Evolutionary conservation across 345 rosid species (phyloP).

Genomic region (Boechera stricta): DNA sequence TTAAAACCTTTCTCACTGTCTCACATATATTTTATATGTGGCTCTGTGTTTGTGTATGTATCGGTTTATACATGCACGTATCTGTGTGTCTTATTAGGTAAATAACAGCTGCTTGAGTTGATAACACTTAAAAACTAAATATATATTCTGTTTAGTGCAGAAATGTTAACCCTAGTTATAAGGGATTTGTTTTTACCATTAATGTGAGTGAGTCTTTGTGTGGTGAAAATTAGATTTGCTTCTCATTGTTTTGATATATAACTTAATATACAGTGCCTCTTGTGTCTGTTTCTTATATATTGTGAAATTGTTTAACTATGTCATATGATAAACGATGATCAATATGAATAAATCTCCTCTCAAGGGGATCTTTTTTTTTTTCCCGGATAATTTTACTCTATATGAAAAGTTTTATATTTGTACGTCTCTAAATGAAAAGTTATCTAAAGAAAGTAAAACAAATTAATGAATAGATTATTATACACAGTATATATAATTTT

Average conservation of each 20-base stretch:
- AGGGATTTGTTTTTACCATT: slow-evolving; percentile 3
- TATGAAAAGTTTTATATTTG: background rate
- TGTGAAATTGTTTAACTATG: background rate
- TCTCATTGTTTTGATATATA: slow-evolving; percentile 8
- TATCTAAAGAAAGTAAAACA: background rate
- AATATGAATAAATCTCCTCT: background rate
- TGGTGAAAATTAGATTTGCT: background rate
- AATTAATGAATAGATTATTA: background rate
- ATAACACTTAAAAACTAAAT: too few species aligned
- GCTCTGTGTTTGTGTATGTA: slow-evolving; percentile 24
- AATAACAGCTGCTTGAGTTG: slow-evolving; percentile 24
- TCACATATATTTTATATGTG: background rate
- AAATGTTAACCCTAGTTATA: slow-evolving; percentile 30
- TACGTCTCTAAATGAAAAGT: background rate
- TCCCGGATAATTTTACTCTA: background rate
- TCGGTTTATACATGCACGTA: slow-evolving; percentile 27
- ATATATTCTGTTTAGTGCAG: slow-evolving; percentile 1
- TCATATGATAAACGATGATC: background rate
- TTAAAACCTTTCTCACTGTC: background rate
- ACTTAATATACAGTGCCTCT: background rate
- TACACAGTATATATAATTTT: background rate
- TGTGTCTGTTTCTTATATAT: background rate
- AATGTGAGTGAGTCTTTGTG: slow-evolving; percentile 13
- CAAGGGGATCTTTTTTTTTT: background rate
- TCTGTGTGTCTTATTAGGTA: background rate